Evolutionary conservation across 202 grass and related monocot genomes (phyloP), one percentile per base, ranked within the genome.

Genomic region (Carex sylvatica): DNA sequence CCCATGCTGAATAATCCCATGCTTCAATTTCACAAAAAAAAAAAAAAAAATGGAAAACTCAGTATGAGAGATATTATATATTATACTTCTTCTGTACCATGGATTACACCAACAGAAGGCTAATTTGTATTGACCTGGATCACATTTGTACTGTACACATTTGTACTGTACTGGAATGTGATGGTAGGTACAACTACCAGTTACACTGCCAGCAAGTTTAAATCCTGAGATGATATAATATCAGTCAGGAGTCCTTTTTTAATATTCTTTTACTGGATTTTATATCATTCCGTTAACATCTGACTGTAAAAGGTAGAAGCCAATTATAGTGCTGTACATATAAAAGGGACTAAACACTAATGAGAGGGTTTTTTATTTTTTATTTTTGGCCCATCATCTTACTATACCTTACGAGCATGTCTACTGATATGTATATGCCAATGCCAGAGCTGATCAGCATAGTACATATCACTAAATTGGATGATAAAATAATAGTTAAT

Each of bases 1-100:
- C 78, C 87, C 87, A 88, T 60, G 83, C 76, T 47, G 87, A 88
- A 83, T 85, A 85, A 70, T 88, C 78, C 83, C 83, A 88, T 31
- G 87, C 87, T 88, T 76, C 24, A 79, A 20, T 69, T 70, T 59
- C 35, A 62, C 30, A 74, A 63, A 80, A 80, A 86, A 62, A 19
- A 24, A 83, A 28, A 71, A 54, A 54, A 52, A 5, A 69, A 79
- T 13, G 14, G 58, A 77, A 52, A 87, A 23, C 31, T 82, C 19
- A 80, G 54, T 58, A 60, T 61, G 46, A 74, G 42, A 70, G 36
- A 79, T 40, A 15, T 64, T n/a, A 15, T 28, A 83, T 26, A 59
- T 35, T 53, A 15, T 70, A 35, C 18, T 24, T 18, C 36, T 4
- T 65, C 46, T 59, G 31, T 71, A 71, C 38, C 13, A 31, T 74